Evolutionary conservation across 2,329 filamentous ascomycete genomes (phyloP), one percentile per base, ranked within the genome.

Genomic region (Hypoxylon sp.): DNA sequence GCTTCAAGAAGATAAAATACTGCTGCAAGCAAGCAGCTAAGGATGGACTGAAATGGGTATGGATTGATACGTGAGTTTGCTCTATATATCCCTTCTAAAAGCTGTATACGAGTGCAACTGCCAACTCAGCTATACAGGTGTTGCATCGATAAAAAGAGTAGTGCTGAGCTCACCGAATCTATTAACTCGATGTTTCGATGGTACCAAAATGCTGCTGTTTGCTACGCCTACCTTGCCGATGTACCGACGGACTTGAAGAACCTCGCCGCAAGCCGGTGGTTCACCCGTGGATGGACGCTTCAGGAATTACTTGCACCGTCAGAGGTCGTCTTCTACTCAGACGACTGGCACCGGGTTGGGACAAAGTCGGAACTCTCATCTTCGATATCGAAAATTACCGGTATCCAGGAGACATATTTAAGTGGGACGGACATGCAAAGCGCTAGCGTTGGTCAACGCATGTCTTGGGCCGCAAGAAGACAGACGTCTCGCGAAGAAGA

Each of bases 381-480:
- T 1, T 52, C 33, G 6, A 59, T 77, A 9, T 67, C 73, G 14
- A 29, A 33, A 1, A 65, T 74, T 33, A 76, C 74, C 6, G 46
- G 46, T 2, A 75, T 77, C 39, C 51, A 73, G 13, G 60, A 72
- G 53, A 22, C 24, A 1, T 71, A 63, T 37, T 61, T 76, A 3
- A 39, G 59, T 10, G 69, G 60, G 5, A 50, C 37, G 6, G 65
- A 63, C 1, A 44, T 72, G 35, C 48, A 59, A 1, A 24, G 46
- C 19, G 70, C 70, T 3, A 73, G 73, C 26, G 64, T 75, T 6
- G 72, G 74, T 0, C 71, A 75, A 60, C 69, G 72, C 19, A 76
- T 78, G 71, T 75, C 74, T 2, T 78, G 76, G 76, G 76, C 75
- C 1, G 52, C 76, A 3, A 39, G 37, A 3, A 62, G 75, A 14